Evolutionary conservation across 2,329 filamentous ascomycete species (phyloP).

Genomic region (Ophiostoma novo-ulmi): DNA sequence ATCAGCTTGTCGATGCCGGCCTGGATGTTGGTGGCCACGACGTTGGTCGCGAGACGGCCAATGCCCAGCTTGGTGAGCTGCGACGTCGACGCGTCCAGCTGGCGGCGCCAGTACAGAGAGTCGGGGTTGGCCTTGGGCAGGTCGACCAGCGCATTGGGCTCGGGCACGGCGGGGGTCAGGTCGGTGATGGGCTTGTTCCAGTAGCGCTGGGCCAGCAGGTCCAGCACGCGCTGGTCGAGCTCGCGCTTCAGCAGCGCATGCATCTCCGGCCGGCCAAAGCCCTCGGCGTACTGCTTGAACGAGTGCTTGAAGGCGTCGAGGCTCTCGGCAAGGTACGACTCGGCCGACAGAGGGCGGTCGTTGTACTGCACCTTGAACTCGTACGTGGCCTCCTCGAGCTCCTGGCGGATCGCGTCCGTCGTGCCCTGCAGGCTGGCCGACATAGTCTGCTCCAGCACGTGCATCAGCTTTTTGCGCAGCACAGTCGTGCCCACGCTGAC

Average conservation of each 20-base stretch:
- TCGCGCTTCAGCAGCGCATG: slow-evolving; percentile 84
- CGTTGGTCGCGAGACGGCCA: slow-evolving; percentile 83
- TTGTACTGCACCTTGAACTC: slow-evolving; percentile 99
- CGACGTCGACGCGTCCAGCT: slow-evolving; percentile 86
- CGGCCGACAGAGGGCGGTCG: slow-evolving; percentile 86
- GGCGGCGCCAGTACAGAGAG: slow-evolving; percentile 86
- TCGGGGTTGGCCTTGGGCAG: slow-evolving; percentile 81
- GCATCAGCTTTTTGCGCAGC: slow-evolving; percentile 92
- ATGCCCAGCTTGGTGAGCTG: slow-evolving; percentile 91
- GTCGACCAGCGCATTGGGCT: slow-evolving; percentile 67
- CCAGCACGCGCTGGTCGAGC: slow-evolving; percentile 89
- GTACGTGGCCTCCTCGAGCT: slow-evolving; percentile 93
- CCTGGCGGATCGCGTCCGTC: slow-evolving; percentile 85
- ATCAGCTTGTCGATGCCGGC: slow-evolving; percentile 75
- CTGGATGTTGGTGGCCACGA: slow-evolving; percentile 84
- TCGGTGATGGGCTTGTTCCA: slow-evolving; percentile 96
- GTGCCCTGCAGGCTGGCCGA: slow-evolving; percentile 84
- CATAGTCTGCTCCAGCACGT: slow-evolving; percentile 95
- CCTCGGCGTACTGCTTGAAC: slow-evolving; percentile 88
- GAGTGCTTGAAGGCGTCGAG: slow-evolving; percentile 96
- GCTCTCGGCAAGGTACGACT: slow-evolving; percentile 93
- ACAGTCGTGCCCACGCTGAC: slow-evolving; percentile 78
- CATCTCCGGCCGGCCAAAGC: slow-evolving; percentile 85
- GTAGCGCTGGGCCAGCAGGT: slow-evolving; percentile 86
- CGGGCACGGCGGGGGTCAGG: slow-evolving; percentile 59